Evolutionary conservation across 1,139 yeast genomes (phyloP), one percentile per base, ranked within the genome.

Genomic region (Nakaseomyces nivariensis): DNA sequence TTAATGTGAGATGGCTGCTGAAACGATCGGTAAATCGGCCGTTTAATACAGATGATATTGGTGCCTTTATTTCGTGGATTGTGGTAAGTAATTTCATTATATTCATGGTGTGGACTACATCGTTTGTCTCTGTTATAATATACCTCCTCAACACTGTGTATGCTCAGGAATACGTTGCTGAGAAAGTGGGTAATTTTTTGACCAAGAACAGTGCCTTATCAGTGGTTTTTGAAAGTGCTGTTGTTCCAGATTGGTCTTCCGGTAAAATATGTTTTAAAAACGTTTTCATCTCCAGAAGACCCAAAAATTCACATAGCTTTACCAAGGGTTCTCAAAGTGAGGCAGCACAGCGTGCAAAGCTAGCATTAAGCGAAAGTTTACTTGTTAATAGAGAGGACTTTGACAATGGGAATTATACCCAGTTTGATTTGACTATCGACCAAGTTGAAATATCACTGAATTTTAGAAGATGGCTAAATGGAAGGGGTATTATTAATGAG

Each of bases 401-500:
- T 38, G 96, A 90, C 58, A 95, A 88, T 62, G 97, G 97, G 0
- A 92, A 92, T 65, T 92, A 90, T 64, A 90, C 98, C 0, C 98
- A 92, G 62, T 92, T 85, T 65, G 98, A 92, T 66, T 67, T 92
- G 37, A 87, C 95, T 0, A 84, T 92, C 26, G 96, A 90, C 55
- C 87, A 85, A 54, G 84, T 90, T 6, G 83, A 84, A 49, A 79
- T 92, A 1, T 82, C 95, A 0, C 71, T 92, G 24, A 85, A 95
- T 7, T 78, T 92, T 56, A 74, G 79, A 50, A 86, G 88, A 60
- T 92, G 97, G 95, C 72, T 94, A 53, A 85, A 85, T 58, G 97
- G 97, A 0, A 77, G 78, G 47, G 98, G 98, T 0, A 83, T 92
- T 37, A 70, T 92, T 25, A 85, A 88, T 54, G 89, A 87, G 44